phyloP scores from a whole-genome alignment of 176 grass and related monocot species.

The Chloris gayana region DNA sequence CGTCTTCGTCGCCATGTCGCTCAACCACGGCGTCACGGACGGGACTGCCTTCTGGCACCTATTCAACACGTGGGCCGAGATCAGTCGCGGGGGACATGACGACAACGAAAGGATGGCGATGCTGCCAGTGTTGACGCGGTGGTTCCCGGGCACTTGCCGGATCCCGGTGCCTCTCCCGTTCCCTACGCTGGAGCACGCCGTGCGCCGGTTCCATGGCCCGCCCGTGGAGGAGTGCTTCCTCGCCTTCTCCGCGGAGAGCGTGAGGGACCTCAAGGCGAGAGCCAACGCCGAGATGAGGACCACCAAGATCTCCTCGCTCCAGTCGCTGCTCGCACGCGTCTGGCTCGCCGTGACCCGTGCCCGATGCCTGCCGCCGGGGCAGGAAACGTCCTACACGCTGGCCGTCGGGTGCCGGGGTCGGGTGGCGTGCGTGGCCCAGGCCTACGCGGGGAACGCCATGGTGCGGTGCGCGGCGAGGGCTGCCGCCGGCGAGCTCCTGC shows the following conservation, averaged over 20 bases:
- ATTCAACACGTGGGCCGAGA: constrained; percentile 56
- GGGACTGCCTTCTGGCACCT: constrained; percentile 41
- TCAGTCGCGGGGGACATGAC: constrained; percentile 15
- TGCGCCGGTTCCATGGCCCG: background rate
- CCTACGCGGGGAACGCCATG: too few species aligned
- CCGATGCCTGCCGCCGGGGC: constrained; percentile 21
- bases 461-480: too few species aligned
- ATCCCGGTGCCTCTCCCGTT: constrained; percentile 41
- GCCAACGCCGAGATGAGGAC: constrained; percentile 42
- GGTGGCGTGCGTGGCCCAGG: too few species aligned
- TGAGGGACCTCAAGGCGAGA: constrained; percentile 39
- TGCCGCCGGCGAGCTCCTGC: too few species aligned
- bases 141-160: constrained; percentile 32
- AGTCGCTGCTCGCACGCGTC: constrained; percentile 36
- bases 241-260: constrained; percentile 28
- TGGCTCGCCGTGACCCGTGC: constrained; percentile 46
- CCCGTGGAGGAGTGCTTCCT: constrained; percentile 40
- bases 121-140: constrained; percentile 11
- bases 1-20: constrained; percentile 43
- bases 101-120: background rate
- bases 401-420: too few species aligned
- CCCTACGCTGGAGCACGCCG: constrained; percentile 9
- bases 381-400: constrained; percentile 18
- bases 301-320: constrained; percentile 50
- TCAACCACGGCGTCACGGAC: constrained; percentile 31